Base-by-base conservation (phyloP, 1,284 basidiomycete species). In the Agaricales sp. region DNA sequence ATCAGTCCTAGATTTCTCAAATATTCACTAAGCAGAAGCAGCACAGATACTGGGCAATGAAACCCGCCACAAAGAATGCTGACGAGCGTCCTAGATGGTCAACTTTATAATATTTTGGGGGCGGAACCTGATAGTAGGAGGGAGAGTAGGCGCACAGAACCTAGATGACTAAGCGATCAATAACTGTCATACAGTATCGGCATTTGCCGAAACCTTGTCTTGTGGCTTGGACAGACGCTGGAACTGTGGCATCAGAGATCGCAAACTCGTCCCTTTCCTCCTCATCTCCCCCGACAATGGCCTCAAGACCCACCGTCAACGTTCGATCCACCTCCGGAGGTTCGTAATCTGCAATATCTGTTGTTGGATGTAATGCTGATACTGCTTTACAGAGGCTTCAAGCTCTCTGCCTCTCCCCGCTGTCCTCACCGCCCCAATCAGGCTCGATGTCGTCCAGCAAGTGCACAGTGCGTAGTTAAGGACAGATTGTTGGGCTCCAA, bases 381-480 rank as follows among this genome's bases (percentile, higher is more conserved):
- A 43, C 45, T 4, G 24, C 45, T 43, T 55, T 55, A 22, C 62
- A 87, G 90, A 91, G 82, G 77, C 89, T 53, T 88, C 90, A 48
- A 78, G 80, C 69, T 95, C 93, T 51, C 82, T 96, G 54, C 87
- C 93, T 53, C 85, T 97, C 63, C 95, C 95, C 54, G 92, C 92
- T 62, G 96, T 99, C 67, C 80, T 99, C 67, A 94, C 92, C 64
- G 96, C 94, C 47, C 95, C 96, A 62, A 98, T 99, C 74, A 82
- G 95, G 72, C 84, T 95, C 66, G 95, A 99, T 80, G 93, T 99
- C 56, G 94, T 99, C 61, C 82, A 91, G 61, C 90, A 92, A 69
- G 92, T 99, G 56, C 93, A 99, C 90, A 99, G 92, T 96, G 68
- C 76, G 93, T 77, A 50, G 6, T 30, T 6, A 30, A 30, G 14